A percentile compares a stretch with the other conserved stretches of the same genome.
These are phyloP conservation scores for Monosporascus sp. DNA, from an alignment of 2,329 filamentous ascomycete genomes.

Conservation along the genomic window DNA sequence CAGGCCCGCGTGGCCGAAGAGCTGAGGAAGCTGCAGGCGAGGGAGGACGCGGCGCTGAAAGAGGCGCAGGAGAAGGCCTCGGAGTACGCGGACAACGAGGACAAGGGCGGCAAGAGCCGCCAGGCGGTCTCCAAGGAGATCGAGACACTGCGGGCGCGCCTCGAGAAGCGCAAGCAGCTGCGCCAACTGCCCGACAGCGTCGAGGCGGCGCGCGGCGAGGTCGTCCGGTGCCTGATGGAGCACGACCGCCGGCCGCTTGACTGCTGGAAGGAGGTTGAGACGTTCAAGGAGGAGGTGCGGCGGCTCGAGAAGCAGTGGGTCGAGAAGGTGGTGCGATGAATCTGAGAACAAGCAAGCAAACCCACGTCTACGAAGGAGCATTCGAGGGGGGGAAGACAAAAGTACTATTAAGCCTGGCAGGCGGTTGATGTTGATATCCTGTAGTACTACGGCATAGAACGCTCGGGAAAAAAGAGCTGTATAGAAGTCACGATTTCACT, in stretches of 20 bases:
- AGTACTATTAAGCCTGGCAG: not conserved
- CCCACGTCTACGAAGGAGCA: too few species aligned
- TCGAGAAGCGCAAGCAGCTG: constrained; percentile 59
- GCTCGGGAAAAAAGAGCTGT: constrained; percentile 14
- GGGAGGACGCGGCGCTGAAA: constrained; percentile 64
- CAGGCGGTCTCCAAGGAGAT: constrained; percentile 55
- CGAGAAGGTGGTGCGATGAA: constrained; percentile 61
- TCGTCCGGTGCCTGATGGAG: constrained; percentile 74
- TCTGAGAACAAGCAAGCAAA: too few species aligned
- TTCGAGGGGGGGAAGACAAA: not conserved
- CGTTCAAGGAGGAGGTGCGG: constrained; percentile 84
- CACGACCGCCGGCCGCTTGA: constrained; percentile 86
- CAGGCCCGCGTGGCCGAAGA: constrained; percentile 82
- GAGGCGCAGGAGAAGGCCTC: constrained; percentile 56
- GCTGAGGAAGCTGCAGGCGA: constrained; percentile 70
- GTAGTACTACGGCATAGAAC: constrained; percentile 26
- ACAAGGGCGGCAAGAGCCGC: constrained; percentile 28
- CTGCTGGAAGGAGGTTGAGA: constrained; percentile 90
- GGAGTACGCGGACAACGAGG: constrained; percentile 23
- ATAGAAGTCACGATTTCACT: constrained; percentile 14
- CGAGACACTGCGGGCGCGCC: constrained; percentile 50
- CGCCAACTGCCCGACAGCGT: constrained; percentile 66
- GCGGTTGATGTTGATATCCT: constrained; percentile 9
- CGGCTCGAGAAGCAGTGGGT: constrained; percentile 84
- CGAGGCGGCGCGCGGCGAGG: constrained; percentile 66